Evolutionary conservation across 2,329 filamentous ascomycete species (phyloP), one percentile per base, ranked within the genome.

Genomic region (Emericellopsis cladophorae): DNA sequence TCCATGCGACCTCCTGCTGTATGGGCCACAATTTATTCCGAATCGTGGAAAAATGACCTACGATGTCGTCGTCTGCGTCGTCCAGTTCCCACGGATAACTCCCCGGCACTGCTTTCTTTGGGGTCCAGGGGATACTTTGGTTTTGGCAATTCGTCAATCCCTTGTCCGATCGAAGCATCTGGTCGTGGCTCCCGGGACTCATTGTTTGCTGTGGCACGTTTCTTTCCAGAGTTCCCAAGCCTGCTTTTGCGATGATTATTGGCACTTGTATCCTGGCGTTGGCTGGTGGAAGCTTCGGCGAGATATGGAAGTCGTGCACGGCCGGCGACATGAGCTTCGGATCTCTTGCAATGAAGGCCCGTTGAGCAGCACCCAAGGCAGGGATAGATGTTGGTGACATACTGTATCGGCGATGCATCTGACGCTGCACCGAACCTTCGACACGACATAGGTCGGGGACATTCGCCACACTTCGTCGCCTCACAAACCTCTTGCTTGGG

Each of bases 311-410:
- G 26, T 12, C 12, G 26, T 12, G 26, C 26, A 3, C 12, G 26
- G 12, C 26, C 12, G 26, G 9, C 9, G 12, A 9, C 9, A 9
- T 29, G 26, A 7, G 26, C 8, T 12, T 7, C 12, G 8, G 26
- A 9, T 12, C n/a, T 6, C 21, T 18, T 22, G 15, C 11, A 16
- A 21, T 14, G 16, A 36, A 5, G 16, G n/a, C 34, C 34, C 7
- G 16, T 18, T 7, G n/a, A 12, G 11, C 24, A 29, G 26, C 29
- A 31, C 12, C 24, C 16, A 21, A 9, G 12, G 37, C 49, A 50
- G 32, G 57, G 39, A 47, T 57, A 47, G 44, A 57, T 43, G 22
- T 52, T 49, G 18, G 53, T 52, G 44, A 54, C 44, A 33, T 52
- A 49, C 45, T 54, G 50, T 32, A 42, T 40, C 16, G 10, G 39